These are phyloP conservation scores for Kwoniella newhampshirensis DNA, from an alignment of 768 basidiomycete species.

Conservation along the genomic window DNA sequence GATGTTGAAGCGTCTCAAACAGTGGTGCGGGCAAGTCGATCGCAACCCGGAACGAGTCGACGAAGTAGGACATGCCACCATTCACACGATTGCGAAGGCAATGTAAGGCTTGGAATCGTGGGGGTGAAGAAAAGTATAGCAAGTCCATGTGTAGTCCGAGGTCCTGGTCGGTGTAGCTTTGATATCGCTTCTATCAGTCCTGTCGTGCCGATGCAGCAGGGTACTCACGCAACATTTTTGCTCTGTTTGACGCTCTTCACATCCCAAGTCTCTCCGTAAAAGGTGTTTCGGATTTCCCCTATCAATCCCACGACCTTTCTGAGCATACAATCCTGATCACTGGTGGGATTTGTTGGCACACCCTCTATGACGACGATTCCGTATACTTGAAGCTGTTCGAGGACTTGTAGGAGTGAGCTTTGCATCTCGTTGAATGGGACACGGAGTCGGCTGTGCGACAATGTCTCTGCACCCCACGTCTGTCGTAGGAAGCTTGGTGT, in stretches of 20 bases:
- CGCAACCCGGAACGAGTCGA: constrained; percentile 73
- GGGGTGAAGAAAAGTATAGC: constrained; percentile 84
- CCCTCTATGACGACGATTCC: constrained; percentile 72
- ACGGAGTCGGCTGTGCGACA: constrained; percentile 56
- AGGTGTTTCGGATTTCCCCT: constrained; percentile 76
- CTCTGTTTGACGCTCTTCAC: constrained; percentile 73
- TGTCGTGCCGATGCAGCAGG: not conserved
- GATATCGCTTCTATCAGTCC: not conserved
- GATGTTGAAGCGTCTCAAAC: constrained; percentile 63
- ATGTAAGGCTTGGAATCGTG: constrained; percentile 88
- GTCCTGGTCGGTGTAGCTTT: constrained; percentile 77
- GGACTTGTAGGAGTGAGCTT: constrained; percentile 58
- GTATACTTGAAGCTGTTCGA: constrained; percentile 68
- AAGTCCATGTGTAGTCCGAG: constrained; percentile 91
- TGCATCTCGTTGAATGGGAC: constrained; percentile 37
- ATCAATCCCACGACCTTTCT: constrained; percentile 66
- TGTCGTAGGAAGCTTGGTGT: constrained; percentile 56
- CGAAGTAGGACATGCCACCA: constrained; percentile 83
- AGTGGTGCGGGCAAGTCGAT: constrained; percentile 59
- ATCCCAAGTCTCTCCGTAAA: constrained; percentile 88
- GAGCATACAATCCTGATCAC: constrained; percentile 66
- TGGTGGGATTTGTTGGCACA: constrained; percentile 67
- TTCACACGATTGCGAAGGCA: constrained; percentile 78
- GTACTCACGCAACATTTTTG: constrained; percentile 71
- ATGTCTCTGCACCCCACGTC: constrained; percentile 58